Evolutionary conservation across 83 land plant species (phyloP), one percentile per base, ranked within the genome.

Genomic region (Diphasiastrum complanatum): DNA sequence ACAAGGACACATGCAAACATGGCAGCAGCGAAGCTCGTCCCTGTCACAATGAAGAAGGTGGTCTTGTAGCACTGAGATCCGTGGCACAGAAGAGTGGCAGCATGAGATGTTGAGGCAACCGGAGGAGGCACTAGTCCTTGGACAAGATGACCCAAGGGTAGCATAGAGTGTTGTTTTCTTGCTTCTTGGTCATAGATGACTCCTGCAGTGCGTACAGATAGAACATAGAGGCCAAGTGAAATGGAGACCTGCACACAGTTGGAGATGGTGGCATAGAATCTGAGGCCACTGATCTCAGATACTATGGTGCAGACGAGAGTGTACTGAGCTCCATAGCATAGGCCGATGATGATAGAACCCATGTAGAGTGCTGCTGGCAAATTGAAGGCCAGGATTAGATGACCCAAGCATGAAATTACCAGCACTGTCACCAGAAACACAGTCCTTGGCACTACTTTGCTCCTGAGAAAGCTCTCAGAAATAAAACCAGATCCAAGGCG

Each of bases 281-380:
- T 36, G 1, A 83, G 56, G 24, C 91, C 91, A 60, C 77, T 82
- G 20, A 86, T 65, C 45, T 83, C 91, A 28, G 84, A 82, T 46
- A 81, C 60, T 35, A 78, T 78, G 37, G 81, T 76, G 1, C 84
- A 85, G 77, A 79, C 79, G 35, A 86, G 49, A 20, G 84, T 66
- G 77, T 79, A 76, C 33, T 79, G 86, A 5, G 74, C 75, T 19
- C 90, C 90, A 63, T 77, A 83, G 63, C 79, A 82, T 26, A 85
- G 45, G 19, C 86, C 86, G 2, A 83, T 81, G 22, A 83, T 27
- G 1, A 83, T 33, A 10, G 84, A 78, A 32, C 86, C 91, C 10
- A 47, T 58, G 50, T 80, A 86, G 23, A 86, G 34, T 47, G 84
- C 71, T 41, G 84, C 86, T 5, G 81, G 68, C 20, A 80, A 36